Evolutionary conservation across 192 early-diverging fungal species (phyloP).

Genomic region (Linnemannia zychae): DNA sequence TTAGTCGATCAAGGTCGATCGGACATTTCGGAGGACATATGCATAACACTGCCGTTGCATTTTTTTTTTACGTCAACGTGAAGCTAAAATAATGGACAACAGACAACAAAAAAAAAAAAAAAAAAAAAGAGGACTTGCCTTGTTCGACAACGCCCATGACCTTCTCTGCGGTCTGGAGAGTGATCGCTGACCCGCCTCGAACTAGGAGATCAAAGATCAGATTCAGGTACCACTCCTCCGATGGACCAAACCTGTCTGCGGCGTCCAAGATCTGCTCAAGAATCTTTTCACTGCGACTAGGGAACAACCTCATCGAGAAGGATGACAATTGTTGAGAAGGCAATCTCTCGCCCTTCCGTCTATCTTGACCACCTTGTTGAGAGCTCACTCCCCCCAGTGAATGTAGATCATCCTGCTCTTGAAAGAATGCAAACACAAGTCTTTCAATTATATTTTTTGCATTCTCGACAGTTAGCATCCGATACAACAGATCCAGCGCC

Average conservation of each 20-base stretch:
- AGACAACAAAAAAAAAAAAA: not conserved
- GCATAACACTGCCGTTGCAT: too few relatives aligned
- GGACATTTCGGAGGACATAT: too few relatives aligned
- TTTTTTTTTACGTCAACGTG: not conserved
- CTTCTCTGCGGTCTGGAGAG: constrained; percentile 29
- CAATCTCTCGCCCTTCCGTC: not conserved
- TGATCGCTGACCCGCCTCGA: constrained; percentile 18
- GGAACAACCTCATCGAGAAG: too few relatives aligned
- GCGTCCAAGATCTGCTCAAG: constrained; percentile 51
- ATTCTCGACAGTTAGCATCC: constrained; percentile 49
- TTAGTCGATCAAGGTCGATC: not conserved
- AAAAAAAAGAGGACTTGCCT: constrained; percentile 20
- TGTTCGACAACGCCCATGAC: constrained; percentile 36
- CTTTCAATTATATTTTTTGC: constrained; percentile 52
- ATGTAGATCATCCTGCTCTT: constrained; percentile 23
- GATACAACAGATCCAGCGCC: constrained; percentile 40
- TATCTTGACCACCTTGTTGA: not conserved
- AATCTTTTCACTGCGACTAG: constrained; percentile 39
- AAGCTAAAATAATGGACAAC: not conserved
- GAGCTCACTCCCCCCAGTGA: not conserved
- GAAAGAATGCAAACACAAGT: constrained; percentile 40
- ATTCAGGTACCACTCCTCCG: constrained; percentile 43
- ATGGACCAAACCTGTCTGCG: constrained; percentile 39
- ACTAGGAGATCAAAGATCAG: constrained; percentile 35
- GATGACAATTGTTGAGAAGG: not conserved